Evolutionary conservation across 78 protist species (phyloP), one percentile per base, ranked within the genome.

Genomic region (Dictyostelium brefeldianum): DNA sequence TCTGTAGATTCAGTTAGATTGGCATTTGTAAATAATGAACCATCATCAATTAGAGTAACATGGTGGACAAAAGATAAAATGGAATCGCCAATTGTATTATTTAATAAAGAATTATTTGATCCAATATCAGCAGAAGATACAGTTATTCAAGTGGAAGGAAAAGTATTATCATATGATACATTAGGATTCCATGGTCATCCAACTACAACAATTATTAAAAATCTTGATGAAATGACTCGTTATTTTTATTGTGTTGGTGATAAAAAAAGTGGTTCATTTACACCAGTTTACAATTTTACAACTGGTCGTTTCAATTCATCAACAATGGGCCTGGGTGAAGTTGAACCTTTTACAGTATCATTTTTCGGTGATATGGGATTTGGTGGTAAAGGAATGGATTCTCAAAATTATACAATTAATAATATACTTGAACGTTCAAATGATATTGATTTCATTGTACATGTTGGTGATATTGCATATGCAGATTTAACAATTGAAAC

Each of bases 401-500:
- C 65, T 6, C 62, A 75, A 6, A 22, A 22, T 43, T 75, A 75
- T 48, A 78, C 83, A 12, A 46, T 78, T 14, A n/a, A 41, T 4
- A 54, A 54, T 31, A 7, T 78, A 5, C 4, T 53, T 17, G n/a
- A 29, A 53, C 64, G 83, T 54, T n/a, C 43, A 17, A 29, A 31
- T 31, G 64, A 48, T 29, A 53, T 53, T 20, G 83, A 75, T 17
- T 57, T 71, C 20, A 50, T 73, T 36, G 15, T 85, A 6, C 92
- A 85, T 77, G 82, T 85, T 47, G 92, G 92, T 47, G 92, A 85
- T 56, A 85, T 85, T 50, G 92, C 84, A 1, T 85, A 85, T 31
- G 92, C 92, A 1, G 92, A 85, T 77, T 18, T 75, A 11, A 56
- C 92, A 25, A 22, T 25, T 48, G 64, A 71, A 9, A 43, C 48